These are phyloP conservation scores for Dendrobium officinale DNA, from an alignment of 106 monocot species.

Conservation along the genomic window DNA sequence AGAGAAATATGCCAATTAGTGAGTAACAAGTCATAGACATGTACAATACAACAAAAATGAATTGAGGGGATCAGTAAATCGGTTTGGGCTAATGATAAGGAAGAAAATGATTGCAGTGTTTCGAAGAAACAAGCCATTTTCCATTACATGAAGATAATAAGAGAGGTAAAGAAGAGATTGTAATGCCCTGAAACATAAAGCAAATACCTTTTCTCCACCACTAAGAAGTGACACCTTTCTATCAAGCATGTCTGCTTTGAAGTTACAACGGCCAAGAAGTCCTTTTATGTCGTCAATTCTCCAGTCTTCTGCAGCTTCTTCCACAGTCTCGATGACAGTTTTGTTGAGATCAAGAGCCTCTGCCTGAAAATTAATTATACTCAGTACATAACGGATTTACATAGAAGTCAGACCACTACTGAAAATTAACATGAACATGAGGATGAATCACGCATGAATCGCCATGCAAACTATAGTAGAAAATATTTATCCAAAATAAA, in stretches of 20 bases:
- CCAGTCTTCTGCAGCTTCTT: conserved; percentile 94
- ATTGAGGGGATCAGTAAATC: too few relatives aligned
- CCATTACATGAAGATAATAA: not conserved
- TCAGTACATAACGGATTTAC: not conserved
- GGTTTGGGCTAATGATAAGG: not conserved
- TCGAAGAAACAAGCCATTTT: not conserved
- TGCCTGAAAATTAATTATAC: conserved; percentile 37
- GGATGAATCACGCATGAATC: not conserved
- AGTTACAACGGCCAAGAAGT: conserved; percentile 93
- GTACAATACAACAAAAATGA: too few relatives aligned
- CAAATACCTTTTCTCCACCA: conserved; percentile 93
- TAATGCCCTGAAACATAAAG: not conserved
- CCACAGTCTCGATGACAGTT: conserved; percentile 86
- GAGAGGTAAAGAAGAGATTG: not conserved
- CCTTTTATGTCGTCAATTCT: conserved; percentile 97
- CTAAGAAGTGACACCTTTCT: conserved; percentile 90
- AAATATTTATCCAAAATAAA: not conserved
- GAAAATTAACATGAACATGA: too few relatives aligned
- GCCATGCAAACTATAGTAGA: not conserved
- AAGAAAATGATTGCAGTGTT: not conserved
- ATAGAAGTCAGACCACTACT: not conserved
- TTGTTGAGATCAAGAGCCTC: conserved; percentile 96
- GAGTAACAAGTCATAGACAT: too few relatives aligned
- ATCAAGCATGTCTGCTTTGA: conserved; percentile 93
- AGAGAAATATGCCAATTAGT: too few relatives aligned